A percentile compares a stretch with the other conserved stretches of the same genome.
Conservation (phyloP, 202 grass and related monocot species). For the Brachypodium distachyon region DNA sequence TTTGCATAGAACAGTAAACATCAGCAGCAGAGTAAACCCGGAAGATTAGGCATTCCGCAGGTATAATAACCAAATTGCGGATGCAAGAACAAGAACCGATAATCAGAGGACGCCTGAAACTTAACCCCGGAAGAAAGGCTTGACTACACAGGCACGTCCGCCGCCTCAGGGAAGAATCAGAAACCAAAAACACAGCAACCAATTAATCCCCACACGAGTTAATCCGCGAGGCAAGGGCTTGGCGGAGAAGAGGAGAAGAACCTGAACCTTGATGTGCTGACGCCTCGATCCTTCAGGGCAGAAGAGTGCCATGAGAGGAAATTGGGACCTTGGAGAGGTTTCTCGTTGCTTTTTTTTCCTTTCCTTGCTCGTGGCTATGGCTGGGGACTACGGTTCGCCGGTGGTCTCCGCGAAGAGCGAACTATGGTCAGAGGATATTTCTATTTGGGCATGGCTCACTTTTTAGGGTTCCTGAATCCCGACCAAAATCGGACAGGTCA, state of each 20-base stretch:
- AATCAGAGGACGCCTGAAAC: not conserved
- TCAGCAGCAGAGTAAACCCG: not conserved
- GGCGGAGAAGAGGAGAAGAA: not conserved
- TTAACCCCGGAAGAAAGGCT: not conserved
- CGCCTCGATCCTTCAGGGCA: not conserved
- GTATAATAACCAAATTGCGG: not conserved
- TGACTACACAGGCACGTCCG: no score
- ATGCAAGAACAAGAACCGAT: not conserved
- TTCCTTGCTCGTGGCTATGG: not conserved
- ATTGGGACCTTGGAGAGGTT: not conserved
- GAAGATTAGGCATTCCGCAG: not conserved
- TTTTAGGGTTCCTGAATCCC: no score
- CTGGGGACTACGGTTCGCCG: no score
- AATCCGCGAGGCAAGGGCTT: not conserved
- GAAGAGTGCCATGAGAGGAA: not conserved
- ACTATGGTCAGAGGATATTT: not conserved
- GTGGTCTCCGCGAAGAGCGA: not conserved
- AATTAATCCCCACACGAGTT: not conserved
- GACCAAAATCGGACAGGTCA: no score
- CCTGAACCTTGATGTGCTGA: not conserved
- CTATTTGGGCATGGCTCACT: no score
- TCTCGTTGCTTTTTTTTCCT: not conserved
- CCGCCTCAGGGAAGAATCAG: not conserved
- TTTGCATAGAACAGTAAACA: not conserved
- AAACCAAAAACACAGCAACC: no score